These are phyloP conservation scores for Tephrocybe sp. DNA, from an alignment of 768 basidiomycete species.

Conservation along the genomic window DNA sequence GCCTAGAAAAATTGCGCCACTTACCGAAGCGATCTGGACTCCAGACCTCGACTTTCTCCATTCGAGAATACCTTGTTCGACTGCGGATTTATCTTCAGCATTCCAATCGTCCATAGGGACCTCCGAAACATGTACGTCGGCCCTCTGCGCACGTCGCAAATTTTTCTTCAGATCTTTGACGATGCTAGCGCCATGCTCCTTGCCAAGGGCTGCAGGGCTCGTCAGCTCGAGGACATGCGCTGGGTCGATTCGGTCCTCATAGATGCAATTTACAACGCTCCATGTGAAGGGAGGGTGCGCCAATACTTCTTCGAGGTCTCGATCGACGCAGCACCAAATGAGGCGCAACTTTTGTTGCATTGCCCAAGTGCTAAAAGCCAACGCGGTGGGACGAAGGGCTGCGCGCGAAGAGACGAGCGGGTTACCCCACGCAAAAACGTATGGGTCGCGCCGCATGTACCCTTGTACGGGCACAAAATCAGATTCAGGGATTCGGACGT, in stretches of 20 bases:
- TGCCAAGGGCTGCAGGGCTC: conserved; percentile 31
- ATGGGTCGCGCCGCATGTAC: conserved; percentile 49
- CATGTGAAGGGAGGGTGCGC: conserved; percentile 41
- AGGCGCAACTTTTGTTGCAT: conserved; percentile 45
- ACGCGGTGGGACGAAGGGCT: conserved; percentile 32
- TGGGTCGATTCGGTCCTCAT: conserved; percentile 57
- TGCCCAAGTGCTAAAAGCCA: conserved; percentile 44
- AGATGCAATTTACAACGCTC: conserved; percentile 60
- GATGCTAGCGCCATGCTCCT: conserved; percentile 30
- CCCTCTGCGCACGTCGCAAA: conserved; percentile 53
- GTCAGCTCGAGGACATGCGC: conserved; percentile 41
- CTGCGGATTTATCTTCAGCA: conserved; percentile 39
- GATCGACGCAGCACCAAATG: conserved; percentile 60
- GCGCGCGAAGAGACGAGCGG: conserved; percentile 48
- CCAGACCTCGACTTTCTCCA: conserved; percentile 57
- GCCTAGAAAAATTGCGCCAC: conserved; percentile 8
- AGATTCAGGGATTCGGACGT: conserved; percentile 32
- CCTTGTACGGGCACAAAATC: conserved; percentile 53
- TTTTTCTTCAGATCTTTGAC: conserved; percentile 65
- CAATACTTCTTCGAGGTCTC: conserved; percentile 49
- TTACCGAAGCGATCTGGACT: conserved; percentile 52
- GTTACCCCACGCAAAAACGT: conserved; percentile 62
- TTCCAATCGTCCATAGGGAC: conserved; percentile 37
- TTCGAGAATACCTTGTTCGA: conserved; percentile 51
- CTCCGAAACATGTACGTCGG: conserved; percentile 47